Percentiles rank a stretch among this genome's conserved stretches.
phyloP scores from a whole-genome alignment of 345 rosid species.

The Sonneratia alba region DNA sequence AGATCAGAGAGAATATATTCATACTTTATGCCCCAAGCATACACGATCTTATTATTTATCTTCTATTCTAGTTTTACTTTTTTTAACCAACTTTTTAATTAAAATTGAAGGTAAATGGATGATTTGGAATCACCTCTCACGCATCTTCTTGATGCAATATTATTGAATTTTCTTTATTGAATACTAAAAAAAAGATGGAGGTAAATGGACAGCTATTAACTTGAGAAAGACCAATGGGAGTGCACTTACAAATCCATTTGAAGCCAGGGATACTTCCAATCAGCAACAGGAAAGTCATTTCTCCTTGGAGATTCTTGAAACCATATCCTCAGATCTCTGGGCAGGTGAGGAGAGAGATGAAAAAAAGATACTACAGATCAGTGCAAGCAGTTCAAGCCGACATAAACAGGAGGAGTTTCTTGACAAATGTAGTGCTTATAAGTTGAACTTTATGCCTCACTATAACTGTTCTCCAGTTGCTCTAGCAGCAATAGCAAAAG shows the following conservation, averaged over 20 bases:
- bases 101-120: neutral
- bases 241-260: neutral
- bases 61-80: neutral
- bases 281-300: neutral
- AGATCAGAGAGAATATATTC: neutral
- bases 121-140: too few species aligned
- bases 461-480: neutral
- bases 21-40: neutral
- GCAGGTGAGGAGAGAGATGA: neutral
- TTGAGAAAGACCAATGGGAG: neutral
- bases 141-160: too few species aligned
- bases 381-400: neutral
- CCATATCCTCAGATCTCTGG: slow-evolving; percentile 1
- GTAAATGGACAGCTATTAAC: neutral
- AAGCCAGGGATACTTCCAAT: neutral
- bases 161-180: too few species aligned
- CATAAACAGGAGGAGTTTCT: neutral
- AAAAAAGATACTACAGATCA: neutral
- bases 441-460: neutral
- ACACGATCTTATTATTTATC: neutral
- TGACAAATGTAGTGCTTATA: neutral
- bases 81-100: too few species aligned
- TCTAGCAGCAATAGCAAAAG: neutral
- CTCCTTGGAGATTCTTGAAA: neutral
- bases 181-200: neutral